Evolutionary conservation across 139 green algal species (phyloP), one percentile per base, ranked within the genome.

Genomic region (Raphidocelis subcapitata): DNA sequence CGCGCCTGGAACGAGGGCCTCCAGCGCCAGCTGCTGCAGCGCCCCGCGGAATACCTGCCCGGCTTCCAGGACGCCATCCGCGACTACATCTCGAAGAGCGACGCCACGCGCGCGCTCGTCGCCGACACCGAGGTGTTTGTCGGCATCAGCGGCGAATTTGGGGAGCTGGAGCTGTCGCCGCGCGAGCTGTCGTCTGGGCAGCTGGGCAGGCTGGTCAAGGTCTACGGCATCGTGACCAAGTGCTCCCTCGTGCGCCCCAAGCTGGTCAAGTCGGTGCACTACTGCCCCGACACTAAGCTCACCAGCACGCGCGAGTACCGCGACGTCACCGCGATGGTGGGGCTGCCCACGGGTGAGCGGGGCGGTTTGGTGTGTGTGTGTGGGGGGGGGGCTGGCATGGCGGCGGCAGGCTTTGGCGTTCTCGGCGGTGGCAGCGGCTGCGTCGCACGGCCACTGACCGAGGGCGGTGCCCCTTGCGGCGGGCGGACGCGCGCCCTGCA

Each of bases 181-280:
- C 75, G 95, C 15, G 73, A 94, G 47, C 86, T 99, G 16, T 85
- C 89, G 5, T 90, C 88, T 2, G 47, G 68, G 20, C 85, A 91
- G 62, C 76, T 99, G 47, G 86, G 85, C 80, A 85, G 93, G 77
- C 78, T 98, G 49, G 94, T 99, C 51, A 78, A 78, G 70, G 85
- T 99, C 47, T 91, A 96, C 41, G 96, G 96, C 75, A 98, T 99
- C 69, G 92, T 99, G 3, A 99, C 96, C 36, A 94, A 94, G 73
- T 91, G 81, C 82, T 92, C 88, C 0, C 77, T 94, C 32, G 93
- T 98, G 46, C 86, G 92, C 21, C 94, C 94, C 49, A 98, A 98
- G 83, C 75, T 98, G 56, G 86, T 91, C 28, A 87, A 86, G 57
- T 90, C 69, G 26, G 92, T 96, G 57, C 96, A 99, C 84, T 98